Conservation (phyloP, 495 filamentous ascomycete species). For the Lasiosphaeriaceae sp. region DNA sequence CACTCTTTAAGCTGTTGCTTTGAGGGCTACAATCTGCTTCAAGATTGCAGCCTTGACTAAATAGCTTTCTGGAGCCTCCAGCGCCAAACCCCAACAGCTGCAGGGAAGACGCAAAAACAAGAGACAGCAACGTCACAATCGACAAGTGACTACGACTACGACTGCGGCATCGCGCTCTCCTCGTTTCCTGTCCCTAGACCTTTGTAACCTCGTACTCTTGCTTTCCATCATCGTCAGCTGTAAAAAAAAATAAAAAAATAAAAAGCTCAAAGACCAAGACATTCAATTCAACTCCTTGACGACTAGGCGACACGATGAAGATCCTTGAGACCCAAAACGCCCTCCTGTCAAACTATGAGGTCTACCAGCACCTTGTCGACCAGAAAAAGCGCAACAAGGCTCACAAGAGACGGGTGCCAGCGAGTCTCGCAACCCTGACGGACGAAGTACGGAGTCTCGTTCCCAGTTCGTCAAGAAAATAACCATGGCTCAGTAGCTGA, state of each 20-base stretch:
- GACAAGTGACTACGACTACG: too few relatives aligned
- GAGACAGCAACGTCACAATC: not conserved
- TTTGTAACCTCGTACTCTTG: too few relatives aligned
- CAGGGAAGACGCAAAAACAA: not conserved
- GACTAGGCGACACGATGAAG: conserved; percentile 35
- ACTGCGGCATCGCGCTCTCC: too few relatives aligned
- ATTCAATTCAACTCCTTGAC: not conserved
- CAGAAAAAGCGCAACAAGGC: conserved; percentile 34
- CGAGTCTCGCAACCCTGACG: conserved; percentile 32
- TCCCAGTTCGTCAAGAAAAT: not conserved
- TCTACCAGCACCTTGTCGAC: conserved; percentile 44
- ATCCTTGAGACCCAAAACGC: conserved; percentile 45
- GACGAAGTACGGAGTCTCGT: conserved; percentile 19
- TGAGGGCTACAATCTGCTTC: not conserved
- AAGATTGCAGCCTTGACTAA: not conserved
- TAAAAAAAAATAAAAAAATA: too few relatives aligned
- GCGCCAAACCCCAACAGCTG: not conserved
- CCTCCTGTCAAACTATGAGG: conserved; percentile 46
- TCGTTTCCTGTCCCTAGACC: too few relatives aligned
- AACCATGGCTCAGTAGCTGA: not conserved
- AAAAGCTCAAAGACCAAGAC: too few relatives aligned
- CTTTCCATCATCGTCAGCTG: too few relatives aligned
- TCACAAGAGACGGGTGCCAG: conserved; percentile 36
- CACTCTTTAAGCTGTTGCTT: not conserved
- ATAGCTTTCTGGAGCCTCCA: not conserved